A percentile compares a stretch with the other conserved stretches of the same genome.
These are phyloP conservation scores for Yamadazyma atmosphaerica DNA, from an alignment of 1,139 yeast species.

Conservation along the genomic window DNA sequence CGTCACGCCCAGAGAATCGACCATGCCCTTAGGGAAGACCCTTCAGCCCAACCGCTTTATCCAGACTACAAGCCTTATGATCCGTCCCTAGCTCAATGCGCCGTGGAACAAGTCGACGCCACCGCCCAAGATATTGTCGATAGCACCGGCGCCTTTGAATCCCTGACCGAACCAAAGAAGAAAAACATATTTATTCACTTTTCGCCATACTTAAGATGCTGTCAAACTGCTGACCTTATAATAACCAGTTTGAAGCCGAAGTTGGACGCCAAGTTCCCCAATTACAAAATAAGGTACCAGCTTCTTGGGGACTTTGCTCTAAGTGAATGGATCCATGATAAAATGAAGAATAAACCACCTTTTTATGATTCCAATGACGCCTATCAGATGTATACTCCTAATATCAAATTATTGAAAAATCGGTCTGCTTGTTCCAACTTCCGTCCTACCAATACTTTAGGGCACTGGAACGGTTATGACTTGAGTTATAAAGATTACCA, in stretches of 20 bases:
- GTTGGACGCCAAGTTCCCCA: constrained; percentile 27
- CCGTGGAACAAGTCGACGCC: constrained; percentile 29
- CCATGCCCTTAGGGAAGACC: constrained; percentile 31
- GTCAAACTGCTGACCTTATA: constrained; percentile 46
- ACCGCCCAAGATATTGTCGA: constrained; percentile 31
- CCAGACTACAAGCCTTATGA: constrained; percentile 38
- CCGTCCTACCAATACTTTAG: constrained; percentile 47
- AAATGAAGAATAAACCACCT: constrained; percentile 47
- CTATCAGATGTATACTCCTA: constrained; percentile 50
- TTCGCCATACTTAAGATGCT: constrained; percentile 46
- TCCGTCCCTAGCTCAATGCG: constrained; percentile 37
- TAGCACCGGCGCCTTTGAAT: constrained; percentile 25
- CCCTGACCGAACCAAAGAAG: constrained; percentile 16
- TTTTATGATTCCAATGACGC: constrained; percentile 48
- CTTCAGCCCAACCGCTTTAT: constrained; percentile 27
- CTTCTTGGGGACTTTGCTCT: constrained; percentile 48
- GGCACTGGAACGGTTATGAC: constrained; percentile 49
- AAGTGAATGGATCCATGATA: constrained; percentile 50
- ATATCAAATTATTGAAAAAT: constrained; percentile 38
- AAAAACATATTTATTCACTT: constrained; percentile 45
- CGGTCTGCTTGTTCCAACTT: constrained; percentile 40
- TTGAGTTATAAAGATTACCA: constrained; percentile 45
- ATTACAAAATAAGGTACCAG: constrained; percentile 39
- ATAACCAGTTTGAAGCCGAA: constrained; percentile 30
- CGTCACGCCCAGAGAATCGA: constrained; percentile 50